Conservation (phyloP, 768 basidiomycete genomes). For the Podaxis carcinomalis region DNA sequence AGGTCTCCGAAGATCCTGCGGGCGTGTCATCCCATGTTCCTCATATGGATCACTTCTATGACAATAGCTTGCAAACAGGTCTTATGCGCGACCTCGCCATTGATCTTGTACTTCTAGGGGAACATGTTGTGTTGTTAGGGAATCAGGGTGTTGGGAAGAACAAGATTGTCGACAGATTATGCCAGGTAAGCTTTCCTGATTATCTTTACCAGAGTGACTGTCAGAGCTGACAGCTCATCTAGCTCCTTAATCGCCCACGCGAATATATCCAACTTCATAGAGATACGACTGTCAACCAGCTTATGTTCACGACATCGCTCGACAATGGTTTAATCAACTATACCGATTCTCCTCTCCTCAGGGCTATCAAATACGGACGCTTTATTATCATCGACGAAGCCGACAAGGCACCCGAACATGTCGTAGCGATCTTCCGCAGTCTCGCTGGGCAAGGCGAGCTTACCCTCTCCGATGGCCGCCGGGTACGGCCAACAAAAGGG, state of each 20-base stretch:
- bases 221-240: background rate
- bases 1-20: slow-evolving; percentile 43
- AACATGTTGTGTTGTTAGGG: slow-evolving; percentile 62
- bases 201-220: background rate
- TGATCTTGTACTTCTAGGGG: slow-evolving; percentile 56
- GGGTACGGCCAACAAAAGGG: slow-evolving; percentile 42
- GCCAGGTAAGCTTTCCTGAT: slow-evolving; percentile 37
- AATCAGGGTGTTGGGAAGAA: slow-evolving; percentile 77
- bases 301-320: slow-evolving; percentile 65
- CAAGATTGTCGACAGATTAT: slow-evolving; percentile 61
- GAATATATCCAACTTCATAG: slow-evolving; percentile 71
- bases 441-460: slow-evolving; percentile 63
- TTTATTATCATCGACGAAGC: slow-evolving; percentile 71
- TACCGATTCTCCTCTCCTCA: slow-evolving; percentile 62
- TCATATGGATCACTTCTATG: slow-evolving; percentile 67
- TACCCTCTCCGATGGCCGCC: slow-evolving; percentile 58
- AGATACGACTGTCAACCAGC: slow-evolving; percentile 66
- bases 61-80: slow-evolving; percentile 65
- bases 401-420: slow-evolving; percentile 71
- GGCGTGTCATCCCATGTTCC: slow-evolving; percentile 58
- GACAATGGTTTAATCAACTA: slow-evolving; percentile 55
- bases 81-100: slow-evolving; percentile 63
- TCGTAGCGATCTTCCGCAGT: slow-evolving; percentile 67
- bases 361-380: slow-evolving; percentile 56
- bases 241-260: slow-evolving; percentile 57